Percentiles rank a stretch among this genome's conserved stretches.
Conservation (phyloP, 169 alveolate species). For the Plasmodium coatneyi region DNA sequence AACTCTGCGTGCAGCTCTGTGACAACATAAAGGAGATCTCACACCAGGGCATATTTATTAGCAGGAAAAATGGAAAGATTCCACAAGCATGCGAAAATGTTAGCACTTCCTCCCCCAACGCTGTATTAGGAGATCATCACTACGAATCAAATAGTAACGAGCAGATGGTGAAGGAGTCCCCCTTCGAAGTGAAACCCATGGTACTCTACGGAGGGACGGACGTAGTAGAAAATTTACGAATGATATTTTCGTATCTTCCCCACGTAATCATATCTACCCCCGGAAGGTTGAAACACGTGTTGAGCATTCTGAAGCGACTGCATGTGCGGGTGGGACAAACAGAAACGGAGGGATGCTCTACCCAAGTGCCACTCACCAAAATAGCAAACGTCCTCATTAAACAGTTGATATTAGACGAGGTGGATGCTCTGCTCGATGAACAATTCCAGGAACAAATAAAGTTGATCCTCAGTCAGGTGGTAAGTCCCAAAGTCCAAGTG, state of each 20-base stretch:
- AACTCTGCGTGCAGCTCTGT: slow-evolving; percentile 38
- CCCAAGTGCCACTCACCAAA: slow-evolving; percentile 1
- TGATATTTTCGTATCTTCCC: slow-evolving; percentile 8
- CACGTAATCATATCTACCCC: slow-evolving; percentile 56
- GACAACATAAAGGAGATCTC: slow-evolving; percentile 31
- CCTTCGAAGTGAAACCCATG: slow-evolving; percentile 19
- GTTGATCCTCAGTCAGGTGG: not conserved
- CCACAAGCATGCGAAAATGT: not conserved
- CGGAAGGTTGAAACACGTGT: slow-evolving; percentile 59
- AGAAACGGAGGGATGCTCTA: not conserved
- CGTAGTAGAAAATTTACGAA: slow-evolving; percentile 1
- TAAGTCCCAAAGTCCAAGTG: slow-evolving; percentile 16
- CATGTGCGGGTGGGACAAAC: not conserved
- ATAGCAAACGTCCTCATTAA: not conserved
- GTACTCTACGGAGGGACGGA: slow-evolving; percentile 60
- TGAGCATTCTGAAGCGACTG: not conserved
- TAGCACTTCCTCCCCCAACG: too few species aligned
- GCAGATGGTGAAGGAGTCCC: not conserved
- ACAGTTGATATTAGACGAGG: slow-evolving; percentile 37
- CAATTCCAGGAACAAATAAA: slow-evolving; percentile 29
- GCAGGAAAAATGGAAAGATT: not conserved
- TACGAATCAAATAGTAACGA: not conserved
- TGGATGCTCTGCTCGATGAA: slow-evolving; percentile 48
- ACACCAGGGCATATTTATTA: not conserved
- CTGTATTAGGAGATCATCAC: not conserved